Evolutionary conservation across 495 filamentous ascomycete genomes (phyloP).

Genomic region (Oidiodendron maius): DNA sequence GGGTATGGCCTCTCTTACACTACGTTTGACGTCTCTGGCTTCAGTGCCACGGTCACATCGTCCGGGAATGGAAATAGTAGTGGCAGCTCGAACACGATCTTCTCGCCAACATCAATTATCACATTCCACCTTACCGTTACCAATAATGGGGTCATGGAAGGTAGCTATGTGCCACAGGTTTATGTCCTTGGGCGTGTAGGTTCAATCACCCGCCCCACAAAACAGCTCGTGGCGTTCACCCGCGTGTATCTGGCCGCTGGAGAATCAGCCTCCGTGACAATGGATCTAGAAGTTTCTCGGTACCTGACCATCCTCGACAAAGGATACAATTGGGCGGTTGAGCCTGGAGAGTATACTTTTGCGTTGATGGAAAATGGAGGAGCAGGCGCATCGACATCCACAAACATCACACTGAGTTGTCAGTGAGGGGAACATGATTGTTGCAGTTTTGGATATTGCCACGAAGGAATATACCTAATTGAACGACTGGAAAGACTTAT

Average conservation of each 20-base stretch:
- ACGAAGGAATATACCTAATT: too few species aligned
- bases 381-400: slow-evolving; percentile 17
- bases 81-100: too few species aligned
- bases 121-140: too few species aligned
- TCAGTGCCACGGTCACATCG: slow-evolving; percentile 32
- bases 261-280: slow-evolving; percentile 31
- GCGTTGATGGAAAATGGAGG: slow-evolving; percentile 33
- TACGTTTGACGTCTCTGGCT: slow-evolving; percentile 40
- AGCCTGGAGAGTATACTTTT: slow-evolving; percentile 36
- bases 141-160: slow-evolving; percentile 59
- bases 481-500: too few species aligned
- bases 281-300: slow-evolving; percentile 29
- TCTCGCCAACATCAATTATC: too few species aligned
- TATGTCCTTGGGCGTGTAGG: slow-evolving; percentile 39
- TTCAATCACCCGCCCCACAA: slow-evolving; percentile 46
- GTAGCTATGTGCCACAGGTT: slow-evolving; percentile 73
- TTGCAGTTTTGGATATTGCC: too few species aligned
- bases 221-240: slow-evolving; percentile 66
- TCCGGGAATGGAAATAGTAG: slow-evolving; percentile 49
- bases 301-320: slow-evolving; percentile 35
- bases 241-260: slow-evolving; percentile 61
- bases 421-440: slow-evolving; percentile 12
- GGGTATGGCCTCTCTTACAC: slow-evolving; percentile 80
- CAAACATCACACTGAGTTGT: slow-evolving; percentile 33
- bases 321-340: slow-evolving; percentile 19